Evolutionary conservation across 345 rosid genomes (phyloP).

Genomic region (Chamaenerion angustifolium): DNA sequence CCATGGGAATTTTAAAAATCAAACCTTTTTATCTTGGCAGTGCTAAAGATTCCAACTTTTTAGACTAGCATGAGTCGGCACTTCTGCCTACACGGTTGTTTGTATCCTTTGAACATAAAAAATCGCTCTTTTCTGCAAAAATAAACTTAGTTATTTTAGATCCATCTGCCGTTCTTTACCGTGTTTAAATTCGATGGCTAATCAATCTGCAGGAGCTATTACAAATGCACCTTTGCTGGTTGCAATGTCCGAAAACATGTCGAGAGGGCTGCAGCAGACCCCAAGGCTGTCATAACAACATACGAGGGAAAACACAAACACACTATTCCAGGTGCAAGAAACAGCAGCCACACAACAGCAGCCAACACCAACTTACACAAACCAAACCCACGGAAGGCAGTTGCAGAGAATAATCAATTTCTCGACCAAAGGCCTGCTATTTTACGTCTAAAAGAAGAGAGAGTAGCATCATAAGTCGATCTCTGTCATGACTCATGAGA

Average conservation of each 20-base stretch:
- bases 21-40: no score
- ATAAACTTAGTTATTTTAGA: background rate
- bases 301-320: conserved; percentile 96
- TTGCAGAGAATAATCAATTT: conserved; percentile 20
- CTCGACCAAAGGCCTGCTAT: conserved; percentile 43
- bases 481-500: no score
- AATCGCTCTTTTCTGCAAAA: no score
- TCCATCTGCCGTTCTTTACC: background rate
- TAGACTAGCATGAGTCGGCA: no score
- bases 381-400: conserved; percentile 18
- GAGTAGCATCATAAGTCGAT: conserved; percentile 27
- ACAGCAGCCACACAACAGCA: conserved; percentile 23
- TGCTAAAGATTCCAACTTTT: no score
- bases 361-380: conserved; percentile 7
- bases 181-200: background rate
- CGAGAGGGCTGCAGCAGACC: conserved; percentile 84
- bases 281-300: conserved; percentile 82
- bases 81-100: no score
- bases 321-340: conserved; percentile 66
- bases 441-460: conserved; percentile 60
- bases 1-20: no score
- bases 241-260: conserved; percentile 94
- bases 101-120: no score
- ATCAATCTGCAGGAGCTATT: conserved; percentile 20
- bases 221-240: conserved; percentile 72